These are phyloP conservation scores for Mrakia gelida DNA, from an alignment of 768 basidiomycete genomes.

Conservation along the genomic window DNA sequence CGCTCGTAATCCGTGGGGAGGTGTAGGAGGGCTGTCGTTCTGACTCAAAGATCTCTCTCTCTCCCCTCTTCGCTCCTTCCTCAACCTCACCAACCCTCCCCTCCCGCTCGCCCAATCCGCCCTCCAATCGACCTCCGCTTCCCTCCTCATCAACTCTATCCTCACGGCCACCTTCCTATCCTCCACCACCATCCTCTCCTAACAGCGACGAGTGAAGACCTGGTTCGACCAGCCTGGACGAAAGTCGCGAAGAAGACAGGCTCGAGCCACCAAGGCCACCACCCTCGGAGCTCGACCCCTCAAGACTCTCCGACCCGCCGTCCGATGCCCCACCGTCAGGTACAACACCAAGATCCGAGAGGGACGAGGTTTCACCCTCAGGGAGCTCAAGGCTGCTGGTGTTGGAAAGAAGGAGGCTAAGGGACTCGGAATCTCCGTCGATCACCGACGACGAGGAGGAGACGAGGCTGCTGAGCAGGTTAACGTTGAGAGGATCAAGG, in stretches of 20 bases:
- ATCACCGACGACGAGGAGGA: constrained; percentile 92
- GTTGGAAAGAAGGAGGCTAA: constrained; percentile 89
- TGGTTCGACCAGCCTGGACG: constrained; percentile 99
- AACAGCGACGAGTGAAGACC: constrained; percentile 72
- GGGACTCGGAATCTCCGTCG: constrained; percentile 88
- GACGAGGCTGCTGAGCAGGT: constrained; percentile 94
- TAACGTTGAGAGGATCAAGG: constrained; percentile 89
- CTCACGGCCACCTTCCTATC: not conserved
- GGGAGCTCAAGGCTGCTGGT: constrained; percentile 93
- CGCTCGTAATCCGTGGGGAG: not conserved
- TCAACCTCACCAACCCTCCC: not conserved
- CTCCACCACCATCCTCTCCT: not conserved
- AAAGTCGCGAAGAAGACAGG: constrained; percentile 89
- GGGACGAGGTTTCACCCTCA: constrained; percentile 91
- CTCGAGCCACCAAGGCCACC: constrained; percentile 86
- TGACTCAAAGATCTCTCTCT: not conserved
- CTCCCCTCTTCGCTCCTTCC: not conserved
- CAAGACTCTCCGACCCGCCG: constrained; percentile 86
- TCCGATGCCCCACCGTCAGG: constrained; percentile 90
- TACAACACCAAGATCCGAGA: constrained; percentile 98
- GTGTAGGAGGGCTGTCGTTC: not conserved
- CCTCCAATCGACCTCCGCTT: constrained; percentile 19
- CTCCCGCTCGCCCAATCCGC: not conserved
- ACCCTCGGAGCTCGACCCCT: constrained; percentile 87
- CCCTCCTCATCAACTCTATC: not conserved